Percentiles rank a stretch among this genome's conserved stretches.
Evolutionary conservation across 306 rosid genomes (phyloP).

Genomic region (Prunus fruticosa): DNA sequence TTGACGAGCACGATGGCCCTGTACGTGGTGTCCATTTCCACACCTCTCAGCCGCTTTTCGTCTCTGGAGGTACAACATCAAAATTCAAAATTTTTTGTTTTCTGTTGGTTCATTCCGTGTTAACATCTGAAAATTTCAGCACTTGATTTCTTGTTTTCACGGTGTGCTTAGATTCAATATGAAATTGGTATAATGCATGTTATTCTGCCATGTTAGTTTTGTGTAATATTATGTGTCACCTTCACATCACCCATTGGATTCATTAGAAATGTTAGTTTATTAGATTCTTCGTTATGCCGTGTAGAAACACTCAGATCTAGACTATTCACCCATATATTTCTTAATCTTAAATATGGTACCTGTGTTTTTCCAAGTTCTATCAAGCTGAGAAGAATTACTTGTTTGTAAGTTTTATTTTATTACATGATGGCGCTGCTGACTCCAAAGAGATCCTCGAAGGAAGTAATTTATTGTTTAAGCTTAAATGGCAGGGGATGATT

Average conservation of each 20-base stretch:
- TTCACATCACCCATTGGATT: background rate
- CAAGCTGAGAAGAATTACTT: background rate
- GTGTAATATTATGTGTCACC: background rate
- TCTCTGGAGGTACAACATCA: slow-evolving; percentile 32
- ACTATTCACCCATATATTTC: background rate
- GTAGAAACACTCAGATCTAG: slow-evolving; percentile 3
- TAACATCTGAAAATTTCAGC: background rate
- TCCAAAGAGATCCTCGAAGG: slow-evolving; percentile 7
- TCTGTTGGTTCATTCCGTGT: background rate
- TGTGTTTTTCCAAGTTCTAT: background rate
- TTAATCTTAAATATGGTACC: background rate
- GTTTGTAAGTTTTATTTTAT: background rate
- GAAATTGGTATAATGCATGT: background rate
- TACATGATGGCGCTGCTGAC: background rate
- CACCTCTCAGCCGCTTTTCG: slow-evolving; percentile 45
- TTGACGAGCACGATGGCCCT: slow-evolving; percentile 48
- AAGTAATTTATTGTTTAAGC: slow-evolving; percentile 1
- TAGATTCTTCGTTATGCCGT: background rate
- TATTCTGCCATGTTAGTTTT: background rate
- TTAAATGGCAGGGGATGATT: slow-evolving; percentile 76
- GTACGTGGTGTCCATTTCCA: slow-evolving; percentile 46
- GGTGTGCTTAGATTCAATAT: background rate
- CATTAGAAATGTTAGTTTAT: background rate
- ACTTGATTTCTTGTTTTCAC: background rate
- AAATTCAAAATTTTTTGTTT: background rate